Conservation (phyloP, 1,284 basidiomycete genomes). For the Pseudomicrostroma phylloplanum region DNA sequence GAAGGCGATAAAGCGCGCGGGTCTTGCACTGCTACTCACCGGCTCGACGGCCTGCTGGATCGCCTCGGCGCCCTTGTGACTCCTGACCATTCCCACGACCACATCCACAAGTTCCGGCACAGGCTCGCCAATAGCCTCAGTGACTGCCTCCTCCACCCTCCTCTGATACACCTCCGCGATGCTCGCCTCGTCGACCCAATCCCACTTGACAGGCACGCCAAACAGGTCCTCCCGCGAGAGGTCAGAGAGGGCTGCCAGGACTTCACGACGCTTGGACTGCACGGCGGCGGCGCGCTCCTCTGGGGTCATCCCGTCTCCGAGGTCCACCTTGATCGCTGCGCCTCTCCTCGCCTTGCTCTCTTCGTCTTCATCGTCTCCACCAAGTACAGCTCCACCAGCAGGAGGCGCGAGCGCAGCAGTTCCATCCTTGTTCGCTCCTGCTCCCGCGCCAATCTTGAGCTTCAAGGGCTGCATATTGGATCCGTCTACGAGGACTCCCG, state of each 20-base stretch:
- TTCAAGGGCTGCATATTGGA: constrained; percentile 31
- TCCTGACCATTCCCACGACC: background rate
- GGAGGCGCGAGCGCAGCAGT: background rate
- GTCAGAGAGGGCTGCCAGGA: background rate
- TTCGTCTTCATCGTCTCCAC: constrained; percentile 33
- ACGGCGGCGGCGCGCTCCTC: background rate
- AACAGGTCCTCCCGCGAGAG: background rate
- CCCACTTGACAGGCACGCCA: background rate
- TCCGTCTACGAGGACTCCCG: constrained; percentile 35
- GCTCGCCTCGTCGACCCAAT: background rate
- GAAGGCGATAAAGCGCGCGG: too few relatives aligned
- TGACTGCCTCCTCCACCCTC: background rate
- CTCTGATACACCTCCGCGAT: background rate
- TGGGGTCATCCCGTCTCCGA: constrained; percentile 19
- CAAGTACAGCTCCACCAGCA: constrained; percentile 17
- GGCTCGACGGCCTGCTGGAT: constrained; percentile 4
- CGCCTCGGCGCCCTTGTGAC: background rate
- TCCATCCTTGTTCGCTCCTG: constrained; percentile 1
- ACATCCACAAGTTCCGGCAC: constrained; percentile 2
- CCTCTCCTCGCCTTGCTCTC: constrained; percentile 22
- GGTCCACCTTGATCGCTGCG: constrained; percentile 26
- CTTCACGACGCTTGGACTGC: background rate
- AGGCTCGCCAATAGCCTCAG: constrained; percentile 1
- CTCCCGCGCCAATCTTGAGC: constrained; percentile 27
- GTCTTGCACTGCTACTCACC: too few relatives aligned